A percentile compares a stretch with the other conserved stretches of the same genome.
Evolutionary conservation across 768 basidiomycete species (phyloP).

Genomic region (Rhodotorula diobovata): DNA sequence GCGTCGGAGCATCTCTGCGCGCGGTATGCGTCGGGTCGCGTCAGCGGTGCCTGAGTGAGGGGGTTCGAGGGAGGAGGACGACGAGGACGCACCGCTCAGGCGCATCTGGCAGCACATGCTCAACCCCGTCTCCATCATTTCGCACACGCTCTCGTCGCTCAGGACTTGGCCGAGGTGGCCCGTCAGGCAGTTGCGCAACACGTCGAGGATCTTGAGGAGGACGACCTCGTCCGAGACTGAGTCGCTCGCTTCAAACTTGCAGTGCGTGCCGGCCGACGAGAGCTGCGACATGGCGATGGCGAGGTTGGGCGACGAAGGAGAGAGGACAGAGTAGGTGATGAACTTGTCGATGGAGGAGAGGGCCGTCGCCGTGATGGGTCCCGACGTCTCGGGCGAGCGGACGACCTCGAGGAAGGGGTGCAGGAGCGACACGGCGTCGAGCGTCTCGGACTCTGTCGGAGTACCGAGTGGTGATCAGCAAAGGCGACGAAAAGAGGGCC

Average conservation of each 20-base stretch:
- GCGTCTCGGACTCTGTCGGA: constrained; percentile 16
- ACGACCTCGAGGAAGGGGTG: constrained; percentile 88
- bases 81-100: constrained; percentile 71
- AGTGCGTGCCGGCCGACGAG: constrained; percentile 84
- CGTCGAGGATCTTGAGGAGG: constrained; percentile 79
- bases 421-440: constrained; percentile 54
- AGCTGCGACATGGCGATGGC: constrained; percentile 69
- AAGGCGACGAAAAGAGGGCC: too few relatives aligned
- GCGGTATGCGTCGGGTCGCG: too few relatives aligned
- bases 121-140: constrained; percentile 94
- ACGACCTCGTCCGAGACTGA: constrained; percentile 97
- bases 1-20: constrained; percentile 72
- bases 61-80: constrained; percentile 13
- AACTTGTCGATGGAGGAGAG: constrained; percentile 82
- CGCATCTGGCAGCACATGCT: constrained; percentile 97
- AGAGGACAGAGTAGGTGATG: constrained; percentile 72
- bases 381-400: constrained; percentile 87
- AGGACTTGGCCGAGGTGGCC: constrained; percentile 61
- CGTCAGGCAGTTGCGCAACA: constrained; percentile 51
- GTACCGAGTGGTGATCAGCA: not conserved
- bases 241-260: constrained; percentile 96
- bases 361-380: constrained; percentile 93
- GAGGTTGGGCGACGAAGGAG: constrained; percentile 56
- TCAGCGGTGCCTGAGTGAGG: too few relatives aligned
- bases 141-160: constrained; percentile 91